Base-by-base conservation (phyloP, 2,329 filamentous ascomycete genomes). In the Botrytis porri region DNA sequence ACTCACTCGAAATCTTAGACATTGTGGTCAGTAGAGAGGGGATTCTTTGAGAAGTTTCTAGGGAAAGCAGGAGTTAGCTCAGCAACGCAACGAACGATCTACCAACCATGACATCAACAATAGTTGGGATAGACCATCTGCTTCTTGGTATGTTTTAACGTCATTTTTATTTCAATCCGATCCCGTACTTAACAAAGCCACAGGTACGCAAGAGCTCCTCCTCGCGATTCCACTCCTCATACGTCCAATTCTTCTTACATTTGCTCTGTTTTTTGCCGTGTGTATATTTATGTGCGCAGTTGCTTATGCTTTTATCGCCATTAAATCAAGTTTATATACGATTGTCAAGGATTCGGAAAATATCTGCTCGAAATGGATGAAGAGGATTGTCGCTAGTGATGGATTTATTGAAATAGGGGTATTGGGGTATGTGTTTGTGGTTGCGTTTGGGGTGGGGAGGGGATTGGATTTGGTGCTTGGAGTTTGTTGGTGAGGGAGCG, bases 391-490 rank as follows among this genome's bases (percentile, higher is more conserved):
- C 20, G 59, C 43, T 22, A 37, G 43, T 25, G 45, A 64, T 37
- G 60, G 9, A 18, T 45, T 64, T n/a, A 41, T 41, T 25, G 69
- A 35, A 41, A 41, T 64, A 4, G 60, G 69, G 35, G 35, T 63
- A 12, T 20, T 71, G 59, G 59, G 69, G 7, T 71, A 64, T 39
- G 41, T 63, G 16, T 14, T 64, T 37, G 22, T 64, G 18, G 69
- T 71, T 29, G 69, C 69, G 7, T 41, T 71, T 5, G 59, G 29
- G 43, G 60, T 71, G 16, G 69, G 69, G 4, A 51, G 25, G 35
- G 69, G 43, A 32, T 29, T 71, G 29, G 60, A 71, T 64, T 22
- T 45, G 25, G 69, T 71, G 32, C 59, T 71, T 25, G 59, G 45
- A 5, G n/a, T 48, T n/a, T 71, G 43, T 32, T 71, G 69, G 69